Base-by-base conservation (phyloP, 2,329 filamentous ascomycete genomes). In the Stylonectria norvegica region DNA sequence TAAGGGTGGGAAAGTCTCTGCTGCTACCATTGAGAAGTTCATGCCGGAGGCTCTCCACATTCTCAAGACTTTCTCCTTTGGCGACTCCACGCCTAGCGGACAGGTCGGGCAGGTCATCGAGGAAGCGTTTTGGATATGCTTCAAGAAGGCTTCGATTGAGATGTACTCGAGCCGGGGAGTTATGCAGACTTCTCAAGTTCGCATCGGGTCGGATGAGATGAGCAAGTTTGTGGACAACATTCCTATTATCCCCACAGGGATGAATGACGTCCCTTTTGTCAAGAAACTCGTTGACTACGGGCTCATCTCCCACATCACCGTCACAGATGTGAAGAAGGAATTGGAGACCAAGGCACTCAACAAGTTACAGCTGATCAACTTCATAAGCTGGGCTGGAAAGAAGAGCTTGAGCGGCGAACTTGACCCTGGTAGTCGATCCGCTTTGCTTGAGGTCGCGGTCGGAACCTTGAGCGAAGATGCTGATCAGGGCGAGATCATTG, bases 51-150 rank as follows among this genome's bases (percentile, higher is more conserved):
- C 89, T 11, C 70, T 89, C 14, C 90, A 96, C 59, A 83, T 85
- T 3, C 76, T 93, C 45, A 86, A 88, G 52, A 91, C 93, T 14
- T 98, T 93, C 60, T 87, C 86, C 0, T 95, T 93, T 52, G 77
- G 76, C 25, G 88, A 95, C 57, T 96, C 93, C 2, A 97, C 94
- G 0, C 93, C 93, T 1, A 94, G 86, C 47, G 77, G 78, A 1
- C 77, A 86, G 45, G 86, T 97, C 15, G 88, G 89, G 0, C 81
- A 89, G 57, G 85, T 88, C 46, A 88, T 98, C 38, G 90, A 96
- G 58, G 88, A 96, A 64, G 87, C 89, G 0, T 98, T 98, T 61
- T 98, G 93, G 93, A 94, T 82, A 23, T 90, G 88, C 48, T 93
- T 86, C 57, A 84, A 81, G 59, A 85, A 84, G 48, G 81, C 88